Percentiles rank a stretch among this genome's conserved stretches.
Conservation (phyloP, 805 yeast genomes). For the Nakazawaea wyomingensis region DNA sequence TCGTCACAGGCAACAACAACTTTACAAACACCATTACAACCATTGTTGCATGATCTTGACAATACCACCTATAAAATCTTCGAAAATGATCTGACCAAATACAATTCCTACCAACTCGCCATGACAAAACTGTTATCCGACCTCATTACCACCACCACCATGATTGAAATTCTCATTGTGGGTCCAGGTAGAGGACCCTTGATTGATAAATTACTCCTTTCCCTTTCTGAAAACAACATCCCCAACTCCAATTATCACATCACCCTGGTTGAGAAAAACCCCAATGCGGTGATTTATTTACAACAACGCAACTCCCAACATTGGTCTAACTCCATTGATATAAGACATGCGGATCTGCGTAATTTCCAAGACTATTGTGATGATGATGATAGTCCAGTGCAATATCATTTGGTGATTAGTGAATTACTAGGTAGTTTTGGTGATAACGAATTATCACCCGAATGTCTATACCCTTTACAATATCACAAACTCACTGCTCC, state of each 20-base stretch:
- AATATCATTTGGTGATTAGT: slow-evolving; percentile 67
- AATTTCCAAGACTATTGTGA: slow-evolving; percentile 20
- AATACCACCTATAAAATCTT: slow-evolving; percentile 61
- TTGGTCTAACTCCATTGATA: slow-evolving; percentile 50
- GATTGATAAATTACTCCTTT: slow-evolving; percentile 46
- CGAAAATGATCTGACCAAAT: slow-evolving; percentile 67
- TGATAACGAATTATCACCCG: slow-evolving; percentile 88
- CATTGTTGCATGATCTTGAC: slow-evolving; percentile 53
- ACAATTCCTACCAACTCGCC: slow-evolving; percentile 62
- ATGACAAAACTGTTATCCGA: slow-evolving; percentile 43
- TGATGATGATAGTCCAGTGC: no score
- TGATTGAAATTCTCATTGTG: slow-evolving; percentile 48
- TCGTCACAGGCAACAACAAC: slow-evolving; percentile 14
- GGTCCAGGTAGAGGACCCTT: slow-evolving; percentile 92
- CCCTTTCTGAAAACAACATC: slow-evolving; percentile 28
- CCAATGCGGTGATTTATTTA: slow-evolving; percentile 49
- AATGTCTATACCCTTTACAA: slow-evolving; percentile 51
- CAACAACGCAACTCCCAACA: slow-evolving; percentile 39
- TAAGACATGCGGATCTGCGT: slow-evolving; percentile 59
- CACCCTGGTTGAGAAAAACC: slow-evolving; percentile 69
- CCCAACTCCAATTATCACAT: slow-evolving; percentile 25
- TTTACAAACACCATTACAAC: slow-evolving; percentile 60
- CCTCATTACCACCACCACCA: slow-evolving; percentile 2
- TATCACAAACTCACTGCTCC: slow-evolving; percentile 28
- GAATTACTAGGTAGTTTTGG: slow-evolving; percentile 90